phyloP scores from a whole-genome alignment of 768 basidiomycete genomes.

The Mrakia blollopis region DNA sequence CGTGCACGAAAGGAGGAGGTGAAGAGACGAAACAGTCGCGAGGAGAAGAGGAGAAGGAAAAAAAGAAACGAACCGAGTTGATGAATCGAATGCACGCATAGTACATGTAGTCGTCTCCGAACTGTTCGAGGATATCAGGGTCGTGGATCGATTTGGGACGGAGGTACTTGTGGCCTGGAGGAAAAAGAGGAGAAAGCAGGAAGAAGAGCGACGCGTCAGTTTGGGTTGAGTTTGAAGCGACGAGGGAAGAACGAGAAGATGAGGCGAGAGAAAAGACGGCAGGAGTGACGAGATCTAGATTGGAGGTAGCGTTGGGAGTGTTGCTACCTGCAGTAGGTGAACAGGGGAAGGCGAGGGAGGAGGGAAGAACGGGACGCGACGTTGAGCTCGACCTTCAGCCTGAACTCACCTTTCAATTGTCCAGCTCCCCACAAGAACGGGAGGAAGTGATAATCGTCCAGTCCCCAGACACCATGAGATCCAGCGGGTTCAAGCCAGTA shows the following conservation, averaged over 20 bases:
- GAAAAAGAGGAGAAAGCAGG: neutral
- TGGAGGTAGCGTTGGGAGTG: too few species aligned
- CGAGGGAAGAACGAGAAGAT: neutral
- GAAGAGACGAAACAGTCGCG: neutral
- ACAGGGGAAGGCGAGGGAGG: neutral
- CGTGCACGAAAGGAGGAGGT: too few species aligned
- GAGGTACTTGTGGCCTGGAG: conserved; percentile 76
- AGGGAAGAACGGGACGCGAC: neutral
- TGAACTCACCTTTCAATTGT: conserved; percentile 32
- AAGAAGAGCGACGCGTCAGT: neutral
- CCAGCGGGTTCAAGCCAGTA: conserved; percentile 99
- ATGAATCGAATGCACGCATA: conserved; percentile 93
- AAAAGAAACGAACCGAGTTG: conserved; percentile 68
- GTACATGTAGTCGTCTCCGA: conserved; percentile 90
- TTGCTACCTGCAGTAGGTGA: too few species aligned
- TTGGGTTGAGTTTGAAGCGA: neutral
- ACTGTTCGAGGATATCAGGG: conserved; percentile 83
- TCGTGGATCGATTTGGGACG: conserved; percentile 90
- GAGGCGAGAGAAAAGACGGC: too few species aligned
- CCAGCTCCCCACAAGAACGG: conserved; percentile 57
- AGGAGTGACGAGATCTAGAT: too few species aligned
- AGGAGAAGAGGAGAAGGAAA: too few species aligned
- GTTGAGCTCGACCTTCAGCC: too few species aligned
- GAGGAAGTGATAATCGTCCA: conserved; percentile 78
- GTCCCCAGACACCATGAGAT: conserved; percentile 97